Evolutionary conservation across 163 green algal species (phyloP).

Genomic region (Coccomyxa subellipsoidea): DNA sequence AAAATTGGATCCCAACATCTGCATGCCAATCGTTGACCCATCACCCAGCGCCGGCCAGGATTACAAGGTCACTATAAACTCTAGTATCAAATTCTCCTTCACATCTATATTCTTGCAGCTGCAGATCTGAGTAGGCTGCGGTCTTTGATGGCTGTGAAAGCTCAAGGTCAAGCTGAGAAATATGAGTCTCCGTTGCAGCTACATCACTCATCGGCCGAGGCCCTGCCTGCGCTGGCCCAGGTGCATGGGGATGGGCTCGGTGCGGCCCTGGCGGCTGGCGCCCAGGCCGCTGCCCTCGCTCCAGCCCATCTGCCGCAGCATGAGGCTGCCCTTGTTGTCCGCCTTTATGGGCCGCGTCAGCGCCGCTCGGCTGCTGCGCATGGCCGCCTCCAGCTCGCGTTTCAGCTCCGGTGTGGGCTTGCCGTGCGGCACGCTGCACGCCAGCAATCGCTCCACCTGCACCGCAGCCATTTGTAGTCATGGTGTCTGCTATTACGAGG

Average conservation of each 20-base stretch:
- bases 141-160: too few relatives aligned
- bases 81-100: too few relatives aligned
- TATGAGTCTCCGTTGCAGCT: too few relatives aligned
- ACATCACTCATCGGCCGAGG: conserved; percentile 3
- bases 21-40: too few relatives aligned
- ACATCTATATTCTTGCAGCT: too few relatives aligned
- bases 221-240: neutral
- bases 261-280: neutral
- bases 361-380: neutral
- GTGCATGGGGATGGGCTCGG: neutral
- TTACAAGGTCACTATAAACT: too few relatives aligned
- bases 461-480: neutral
- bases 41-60: too few relatives aligned
- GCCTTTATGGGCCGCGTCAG: neutral
- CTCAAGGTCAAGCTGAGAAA: too few relatives aligned
- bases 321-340: conserved; percentile 2
- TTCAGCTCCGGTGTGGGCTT: neutral
- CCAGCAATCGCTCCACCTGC: conserved; percentile 1
- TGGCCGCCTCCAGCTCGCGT: neutral
- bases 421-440: neutral
- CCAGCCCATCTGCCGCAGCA: conserved; percentile 9
- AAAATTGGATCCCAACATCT: too few relatives aligned
- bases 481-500: neutral
- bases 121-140: too few relatives aligned
- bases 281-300: neutral